phyloP scores from a whole-genome alignment of 2,329 filamentous ascomycete genomes.

The Endothia cerciana region DNA sequence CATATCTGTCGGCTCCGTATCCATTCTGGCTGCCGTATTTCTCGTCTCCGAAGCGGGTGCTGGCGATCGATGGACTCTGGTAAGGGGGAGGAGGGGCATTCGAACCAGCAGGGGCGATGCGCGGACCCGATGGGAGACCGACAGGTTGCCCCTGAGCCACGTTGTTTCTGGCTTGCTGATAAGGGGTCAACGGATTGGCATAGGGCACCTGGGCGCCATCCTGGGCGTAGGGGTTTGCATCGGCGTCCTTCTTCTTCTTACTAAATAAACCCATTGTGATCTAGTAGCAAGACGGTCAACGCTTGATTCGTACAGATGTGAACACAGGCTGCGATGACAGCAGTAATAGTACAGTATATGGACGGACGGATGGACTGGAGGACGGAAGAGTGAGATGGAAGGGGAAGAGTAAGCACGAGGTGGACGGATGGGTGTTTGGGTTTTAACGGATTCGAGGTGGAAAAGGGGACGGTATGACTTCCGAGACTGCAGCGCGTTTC shows the following conservation, averaged over 20 bases:
- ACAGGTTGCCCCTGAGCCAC: conserved; percentile 36
- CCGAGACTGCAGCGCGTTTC: conserved; percentile 28
- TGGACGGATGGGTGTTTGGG: not conserved
- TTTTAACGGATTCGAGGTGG: conserved; percentile 9
- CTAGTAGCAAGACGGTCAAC: conserved; percentile 15
- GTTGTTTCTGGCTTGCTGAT: conserved; percentile 48
- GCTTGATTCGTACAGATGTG: not conserved
- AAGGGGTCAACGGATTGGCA: conserved; percentile 53
- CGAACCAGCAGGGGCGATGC: conserved; percentile 30
- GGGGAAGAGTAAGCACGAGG: not conserved
- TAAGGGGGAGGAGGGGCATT: conserved; percentile 39
- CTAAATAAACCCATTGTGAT: conserved; percentile 52
- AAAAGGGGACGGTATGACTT: conserved; percentile 21
- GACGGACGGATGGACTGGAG: not conserved
- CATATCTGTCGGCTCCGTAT: conserved; percentile 59
- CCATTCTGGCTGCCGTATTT: conserved; percentile 56
- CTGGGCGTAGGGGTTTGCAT: conserved; percentile 63
- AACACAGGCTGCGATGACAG: not conserved
- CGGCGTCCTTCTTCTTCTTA: conserved; percentile 48
- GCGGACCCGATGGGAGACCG: conserved; percentile 36
- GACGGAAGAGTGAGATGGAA: not conserved
- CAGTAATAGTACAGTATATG: not conserved
- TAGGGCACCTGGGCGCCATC: conserved; percentile 56
- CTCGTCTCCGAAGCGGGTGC: conserved; percentile 56
- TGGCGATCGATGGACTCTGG: conserved; percentile 32